Conservation (phyloP, 2,329 filamentous ascomycete species). For the Cordyceps farinosa region DNA sequence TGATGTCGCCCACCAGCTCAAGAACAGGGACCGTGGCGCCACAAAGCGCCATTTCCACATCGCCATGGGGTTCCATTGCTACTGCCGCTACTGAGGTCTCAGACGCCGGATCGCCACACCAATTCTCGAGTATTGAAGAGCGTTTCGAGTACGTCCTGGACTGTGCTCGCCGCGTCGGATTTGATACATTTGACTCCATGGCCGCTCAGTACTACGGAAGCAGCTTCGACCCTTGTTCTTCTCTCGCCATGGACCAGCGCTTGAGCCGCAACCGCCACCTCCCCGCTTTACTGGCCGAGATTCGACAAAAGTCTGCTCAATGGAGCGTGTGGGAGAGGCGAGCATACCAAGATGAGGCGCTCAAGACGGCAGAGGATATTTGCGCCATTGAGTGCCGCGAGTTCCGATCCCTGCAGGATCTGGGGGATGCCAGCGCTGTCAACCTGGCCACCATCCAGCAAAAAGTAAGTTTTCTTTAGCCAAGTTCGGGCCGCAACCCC, state of each 20-base stretch:
- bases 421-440: constrained; percentile 3
- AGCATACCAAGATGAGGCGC: constrained; percentile 28
- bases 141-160: constrained; percentile 20
- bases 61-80: constrained; percentile 16
- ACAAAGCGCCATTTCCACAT: constrained; percentile 5
- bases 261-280: constrained; percentile 21
- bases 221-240: constrained; percentile 19
- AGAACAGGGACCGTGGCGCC: constrained; percentile 17
- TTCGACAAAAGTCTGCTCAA: constrained; percentile 15
- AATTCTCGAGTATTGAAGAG: constrained; percentile 18
- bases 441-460: constrained; percentile 18
- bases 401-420: constrained; percentile 9
- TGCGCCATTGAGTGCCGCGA: constrained; percentile 18
- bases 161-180: constrained; percentile 17
- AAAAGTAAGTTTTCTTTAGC: constrained; percentile 14
- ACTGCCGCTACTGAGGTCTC: constrained; percentile 14
- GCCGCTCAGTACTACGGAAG: constrained; percentile 20
- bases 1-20: constrained; percentile 19
- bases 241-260: constrained; percentile 20
- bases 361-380: constrained; percentile 24
- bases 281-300: constrained; percentile 18
- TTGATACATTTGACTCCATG: constrained; percentile 20
- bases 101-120: constrained; percentile 7
- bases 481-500: neutral
- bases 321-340: constrained; percentile 27